Base-by-base conservation (phyloP, 768 basidiomycete species). In the Macrolepiota dolichaula region DNA sequence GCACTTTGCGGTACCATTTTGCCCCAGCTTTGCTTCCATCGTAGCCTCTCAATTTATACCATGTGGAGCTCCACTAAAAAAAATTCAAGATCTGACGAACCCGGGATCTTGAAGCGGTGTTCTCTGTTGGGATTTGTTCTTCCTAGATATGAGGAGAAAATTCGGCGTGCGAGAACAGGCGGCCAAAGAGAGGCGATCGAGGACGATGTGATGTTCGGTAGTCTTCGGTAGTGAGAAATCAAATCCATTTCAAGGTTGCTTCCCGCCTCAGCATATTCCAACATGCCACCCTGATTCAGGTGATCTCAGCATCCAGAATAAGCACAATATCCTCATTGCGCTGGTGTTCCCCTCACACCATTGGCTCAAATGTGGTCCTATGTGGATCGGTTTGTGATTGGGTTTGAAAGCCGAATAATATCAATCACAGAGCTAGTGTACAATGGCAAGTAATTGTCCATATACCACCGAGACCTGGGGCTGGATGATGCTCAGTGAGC, bases 141-240 rank as follows among this genome's bases (percentile, higher is more conserved):
- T 12, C 35, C 46, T 37, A 37, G 37, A 37, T 32, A n/a, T 12
- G 6, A 44, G 59, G 59, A 47, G 42, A 60, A 60, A 53, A 24
- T 19, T 54, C 59, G 59, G 59, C 29, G n/a, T n/a, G 25, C 17
- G 51, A 46, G 29, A 44, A 36, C 40, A 36, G 13, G 35, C 52
- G 59, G 52, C 59, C 22, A 38, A 46, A 54, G 52, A 38, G 52
- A 22, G 59, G 59, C 42, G 12, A 29, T 50, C 29, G 24, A 55
- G 42, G 11, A 17, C 11, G 37, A 29, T 46, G 32, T 53, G 46
- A 54, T 49, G n/a, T 25, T 37, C 53, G 52, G 29, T 32, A 32
- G 29, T 32, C 29, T 32, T 32, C 29, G 29, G 24, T 29, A 46
- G 52, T 55, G 44, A 25, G 44, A 61, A 61, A 37, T 51, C 51